A percentile compares a stretch with the other conserved stretches of the same genome.
Conservation (phyloP, 805 yeast species). For the Cyberlindnera petersonii region DNA sequence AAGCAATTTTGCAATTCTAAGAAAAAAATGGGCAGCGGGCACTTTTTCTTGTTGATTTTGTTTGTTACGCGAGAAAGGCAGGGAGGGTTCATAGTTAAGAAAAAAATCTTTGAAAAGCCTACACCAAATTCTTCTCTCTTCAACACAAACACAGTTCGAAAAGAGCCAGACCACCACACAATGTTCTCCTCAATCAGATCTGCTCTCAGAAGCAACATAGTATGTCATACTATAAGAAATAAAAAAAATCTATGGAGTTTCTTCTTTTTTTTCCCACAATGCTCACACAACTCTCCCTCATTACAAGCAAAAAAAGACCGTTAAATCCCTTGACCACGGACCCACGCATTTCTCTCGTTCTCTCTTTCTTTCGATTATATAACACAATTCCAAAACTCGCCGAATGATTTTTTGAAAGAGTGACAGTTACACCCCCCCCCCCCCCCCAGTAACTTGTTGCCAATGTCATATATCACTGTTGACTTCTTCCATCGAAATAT, state of each 20-base stretch:
- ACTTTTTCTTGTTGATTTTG: too few species aligned
- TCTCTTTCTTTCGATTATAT: too few species aligned
- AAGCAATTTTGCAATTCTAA: slow-evolving; percentile 19
- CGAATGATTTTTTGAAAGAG: too few species aligned
- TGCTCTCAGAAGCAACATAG: slow-evolving; percentile 31
- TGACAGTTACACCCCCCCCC: too few species aligned
- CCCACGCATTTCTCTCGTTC: too few species aligned
- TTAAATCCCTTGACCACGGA: slow-evolving; percentile 3
- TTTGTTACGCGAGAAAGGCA: slow-evolving; percentile 1
- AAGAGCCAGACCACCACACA: slow-evolving; percentile 5
- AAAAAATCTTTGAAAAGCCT: slow-evolving; percentile 14
- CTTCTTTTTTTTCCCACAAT: too few species aligned
- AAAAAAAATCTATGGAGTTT: too few species aligned
- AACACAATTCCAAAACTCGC: too few species aligned
- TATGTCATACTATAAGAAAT: too few species aligned
- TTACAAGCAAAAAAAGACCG: slow-evolving; percentile 10
- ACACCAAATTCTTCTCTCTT: slow-evolving; percentile 3
- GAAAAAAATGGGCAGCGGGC: slow-evolving; percentile 13
- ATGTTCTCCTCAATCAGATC: slow-evolving; percentile 32
- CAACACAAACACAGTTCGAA: slow-evolving; percentile 4
- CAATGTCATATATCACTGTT: too few species aligned
- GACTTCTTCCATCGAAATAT: too few species aligned
- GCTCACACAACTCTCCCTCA: not conserved
- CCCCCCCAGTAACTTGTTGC: too few species aligned
- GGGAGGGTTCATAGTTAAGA: not conserved